Percentiles rank a stretch among this genome's conserved stretches.
Conservation (phyloP, 768 basidiomycete genomes). For the Lyophyllum atratum region DNA sequence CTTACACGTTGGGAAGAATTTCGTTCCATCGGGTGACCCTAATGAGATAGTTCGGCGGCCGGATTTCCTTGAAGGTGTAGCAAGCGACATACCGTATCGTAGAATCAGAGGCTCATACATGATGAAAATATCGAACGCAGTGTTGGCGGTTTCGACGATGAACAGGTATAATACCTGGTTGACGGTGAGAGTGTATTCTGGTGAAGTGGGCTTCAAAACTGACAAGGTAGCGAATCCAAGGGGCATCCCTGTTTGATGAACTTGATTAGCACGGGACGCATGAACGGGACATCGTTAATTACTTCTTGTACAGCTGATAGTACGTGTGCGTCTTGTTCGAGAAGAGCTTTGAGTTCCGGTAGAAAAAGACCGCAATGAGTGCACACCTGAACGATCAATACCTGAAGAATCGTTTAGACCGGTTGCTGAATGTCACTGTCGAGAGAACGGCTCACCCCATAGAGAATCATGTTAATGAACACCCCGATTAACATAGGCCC, state of each 20-base stretch:
- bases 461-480: constrained; percentile 34
- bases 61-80: neutral
- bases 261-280: neutral
- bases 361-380: neutral
- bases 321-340: constrained; percentile 31
- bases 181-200: neutral
- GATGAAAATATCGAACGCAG: constrained; percentile 34
- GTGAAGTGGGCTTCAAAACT: neutral
- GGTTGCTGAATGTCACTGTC: neutral
- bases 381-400: constrained; percentile 29
- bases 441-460: constrained; percentile 16
- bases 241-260: constrained; percentile 25
- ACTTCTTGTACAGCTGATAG: constrained; percentile 38
- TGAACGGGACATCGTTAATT: neutral
- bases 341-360: neutral
- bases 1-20: constrained; percentile 29
- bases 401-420: constrained; percentile 16
- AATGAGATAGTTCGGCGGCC: neutral
- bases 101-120: constrained; percentile 42
- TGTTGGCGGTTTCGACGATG: constrained; percentile 37
- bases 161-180: constrained; percentile 34
- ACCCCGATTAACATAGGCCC: constrained; percentile 33
- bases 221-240: constrained; percentile 36
- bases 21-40: constrained; percentile 15
- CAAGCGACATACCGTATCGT: constrained; percentile 29